These are phyloP conservation scores for Pythium volutum DNA, from an alignment of 352 stramenopile genomes.

Conservation along the genomic window DNA sequence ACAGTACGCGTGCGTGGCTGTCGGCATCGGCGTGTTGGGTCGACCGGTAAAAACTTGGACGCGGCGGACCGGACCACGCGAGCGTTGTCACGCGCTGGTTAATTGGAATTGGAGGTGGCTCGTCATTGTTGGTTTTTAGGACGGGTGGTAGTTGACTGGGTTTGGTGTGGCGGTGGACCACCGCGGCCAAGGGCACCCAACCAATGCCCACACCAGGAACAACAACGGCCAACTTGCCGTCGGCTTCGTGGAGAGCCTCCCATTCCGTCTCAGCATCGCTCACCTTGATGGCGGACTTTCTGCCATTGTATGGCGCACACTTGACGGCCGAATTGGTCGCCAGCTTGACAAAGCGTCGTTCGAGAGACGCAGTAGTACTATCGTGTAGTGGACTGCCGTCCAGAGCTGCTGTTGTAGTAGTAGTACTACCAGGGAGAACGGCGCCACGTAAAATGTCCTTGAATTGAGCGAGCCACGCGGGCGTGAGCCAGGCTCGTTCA, in stretches of 20 bases:
- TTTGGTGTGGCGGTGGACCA: slow-evolving; percentile 1
- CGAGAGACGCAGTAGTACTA: too few relatives aligned
- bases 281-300: slow-evolving; percentile 6
- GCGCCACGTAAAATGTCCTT: neutral
- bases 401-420: too few relatives aligned
- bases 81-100: too few relatives aligned
- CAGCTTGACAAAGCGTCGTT: neutral
- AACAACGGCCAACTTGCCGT: slow-evolving; percentile 24
- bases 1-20: too few relatives aligned
- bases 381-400: too few relatives aligned
- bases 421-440: neutral
- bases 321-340: neutral
- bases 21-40: too few relatives aligned
- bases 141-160: neutral
- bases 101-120: too few relatives aligned
- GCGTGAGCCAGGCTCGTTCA: neutral
- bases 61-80: too few relatives aligned
- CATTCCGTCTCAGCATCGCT: slow-evolving; percentile 20
- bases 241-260: slow-evolving; percentile 24
- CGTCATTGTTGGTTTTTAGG: too few relatives aligned
- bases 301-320: neutral
- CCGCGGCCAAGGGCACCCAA: slow-evolving; percentile 16
- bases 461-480: neutral
- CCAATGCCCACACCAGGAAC: slow-evolving; percentile 31
- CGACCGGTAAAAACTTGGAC: too few relatives aligned